Base-by-base conservation (phyloP, 352 stramenopile genomes). In the Phytopythium mirpurense region DNA sequence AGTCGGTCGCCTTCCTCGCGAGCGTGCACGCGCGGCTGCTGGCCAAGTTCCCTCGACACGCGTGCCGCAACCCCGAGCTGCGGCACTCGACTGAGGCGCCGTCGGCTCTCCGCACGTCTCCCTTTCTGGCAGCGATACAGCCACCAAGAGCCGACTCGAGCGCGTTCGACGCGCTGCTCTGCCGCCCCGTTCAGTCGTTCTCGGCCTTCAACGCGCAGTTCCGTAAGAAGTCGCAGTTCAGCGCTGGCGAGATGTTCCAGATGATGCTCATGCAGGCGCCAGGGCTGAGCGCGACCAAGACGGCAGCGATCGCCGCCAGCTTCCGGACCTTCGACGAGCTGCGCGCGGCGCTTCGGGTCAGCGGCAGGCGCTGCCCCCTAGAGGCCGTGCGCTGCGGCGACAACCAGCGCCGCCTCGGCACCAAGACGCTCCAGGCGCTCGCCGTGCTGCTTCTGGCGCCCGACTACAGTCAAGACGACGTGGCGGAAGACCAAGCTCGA, bases 251-350 rank as follows among this genome's bases (percentile, higher is more conserved):
- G 35, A 72, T 94, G 54, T 88, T 84, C 54, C 79, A 91, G 49
- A 81, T 82, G 62, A 94, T 94, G 84, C 73, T 94, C 3, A 81
- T 88, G 59, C 84, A 94, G 58, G 70, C 72, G 5, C 78, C 78
- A 5, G 72, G 75, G 0, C 42, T 92, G 0, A 89, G 75, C 55
- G 72, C 71, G 16, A 57, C 71, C 18, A 86, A 84, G 53, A 81
- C 74, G 0, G 66, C 68, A 1, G 75, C 62, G 5, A 37, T 92
- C 11, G 71, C 63, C 19, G 47, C 60, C 0, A 65, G 61, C 32
- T 78, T 80, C 51, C 60, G 65, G 21, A 88, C 73, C 21, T 83
- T 92, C 38, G 61, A 68, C 36, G 59, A 83, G 34, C 59, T 91
- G 15, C 56, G 62, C 11, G 50, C 54, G 12, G 74, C 78, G 12